A percentile compares a stretch with the other conserved stretches of the same genome.
These are phyloP conservation scores for Cyclotella atomus DNA, from an alignment of 108 stramenopile genomes.

Conservation along the genomic window DNA sequence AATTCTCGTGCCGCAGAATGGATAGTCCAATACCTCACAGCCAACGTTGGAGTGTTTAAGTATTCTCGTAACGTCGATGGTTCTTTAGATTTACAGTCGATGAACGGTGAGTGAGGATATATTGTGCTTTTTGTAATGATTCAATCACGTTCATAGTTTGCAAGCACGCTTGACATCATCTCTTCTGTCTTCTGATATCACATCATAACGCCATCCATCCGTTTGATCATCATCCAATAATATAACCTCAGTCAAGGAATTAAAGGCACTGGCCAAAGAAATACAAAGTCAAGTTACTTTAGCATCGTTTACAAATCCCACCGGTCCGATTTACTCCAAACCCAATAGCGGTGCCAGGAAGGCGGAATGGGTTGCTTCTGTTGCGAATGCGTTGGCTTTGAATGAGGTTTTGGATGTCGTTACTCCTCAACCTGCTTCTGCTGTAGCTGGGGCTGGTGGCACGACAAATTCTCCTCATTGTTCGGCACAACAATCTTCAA, in stretches of 20 bases:
- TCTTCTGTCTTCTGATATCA: neutral
- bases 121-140: too few relatives aligned
- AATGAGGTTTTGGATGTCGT: neutral
- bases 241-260: constrained; percentile 35
- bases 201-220: neutral
- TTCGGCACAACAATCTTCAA: neutral
- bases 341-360: neutral
- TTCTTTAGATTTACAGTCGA: too few relatives aligned
- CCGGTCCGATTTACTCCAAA: neutral
- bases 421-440: neutral
- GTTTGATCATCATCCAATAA: too few relatives aligned
- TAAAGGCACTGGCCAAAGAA: constrained; percentile 24
- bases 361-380: neutral
- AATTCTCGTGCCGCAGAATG: constrained; percentile 28
- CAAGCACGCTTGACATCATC: too few relatives aligned
- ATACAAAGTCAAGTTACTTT: neutral
- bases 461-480: neutral
- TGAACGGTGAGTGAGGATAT: too few relatives aligned
- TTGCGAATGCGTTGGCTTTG: neutral
- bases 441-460: neutral
- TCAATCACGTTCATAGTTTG: too few relatives aligned
- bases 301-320: neutral
- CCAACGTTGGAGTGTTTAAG: too few relatives aligned
- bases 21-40: too few relatives aligned
- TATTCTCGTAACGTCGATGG: too few relatives aligned